Percentiles rank a stretch among this genome's conserved stretches.
phyloP scores from a whole-genome alignment of 2,329 filamentous ascomycete genomes.

The Atkinsonella texensis region DNA sequence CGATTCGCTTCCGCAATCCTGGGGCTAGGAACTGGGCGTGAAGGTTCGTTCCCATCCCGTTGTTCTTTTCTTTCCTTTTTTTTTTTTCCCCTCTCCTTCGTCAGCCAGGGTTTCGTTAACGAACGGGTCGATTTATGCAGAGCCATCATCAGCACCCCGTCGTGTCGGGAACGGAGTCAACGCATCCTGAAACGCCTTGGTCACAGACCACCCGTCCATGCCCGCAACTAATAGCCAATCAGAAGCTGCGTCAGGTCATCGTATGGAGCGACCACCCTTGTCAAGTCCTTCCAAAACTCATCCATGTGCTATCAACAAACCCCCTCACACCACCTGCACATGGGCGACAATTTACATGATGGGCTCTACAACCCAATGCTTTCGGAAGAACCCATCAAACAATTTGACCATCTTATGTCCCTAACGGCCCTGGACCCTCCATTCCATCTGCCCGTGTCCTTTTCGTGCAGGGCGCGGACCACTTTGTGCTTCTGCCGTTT shows the following conservation, averaged over 20 bases:
- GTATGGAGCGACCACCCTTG: slow-evolving; percentile 6
- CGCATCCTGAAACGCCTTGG: slow-evolving; percentile 17
- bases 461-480: slow-evolving; percentile 1
- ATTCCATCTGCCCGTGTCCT: neutral
- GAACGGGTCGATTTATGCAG: neutral
- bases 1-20: slow-evolving; percentile 2
- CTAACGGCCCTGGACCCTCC: too few species aligned
- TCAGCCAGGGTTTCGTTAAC: neutral
- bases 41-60: too few species aligned
- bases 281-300: neutral
- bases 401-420: too few species aligned
- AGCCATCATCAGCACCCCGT: slow-evolving; percentile 2
- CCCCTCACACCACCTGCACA: too few species aligned
- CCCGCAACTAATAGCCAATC: slow-evolving; percentile 8
- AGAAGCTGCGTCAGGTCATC: slow-evolving; percentile 7
- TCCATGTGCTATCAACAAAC: neutral
- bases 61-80: neutral
- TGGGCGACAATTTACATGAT: too few species aligned
- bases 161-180: slow-evolving; percentile 19
- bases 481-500: slow-evolving; percentile 16
- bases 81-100: neutral
- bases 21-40: neutral
- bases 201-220: slow-evolving; percentile 4
- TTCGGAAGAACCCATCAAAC: too few species aligned
- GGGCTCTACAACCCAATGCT: too few species aligned